A percentile compares a stretch with the other conserved stretches of the same genome.
These are phyloP conservation scores for Metschnikowia shivogae DNA, from an alignment of 805 yeast genomes.

Conservation along the genomic window DNA sequence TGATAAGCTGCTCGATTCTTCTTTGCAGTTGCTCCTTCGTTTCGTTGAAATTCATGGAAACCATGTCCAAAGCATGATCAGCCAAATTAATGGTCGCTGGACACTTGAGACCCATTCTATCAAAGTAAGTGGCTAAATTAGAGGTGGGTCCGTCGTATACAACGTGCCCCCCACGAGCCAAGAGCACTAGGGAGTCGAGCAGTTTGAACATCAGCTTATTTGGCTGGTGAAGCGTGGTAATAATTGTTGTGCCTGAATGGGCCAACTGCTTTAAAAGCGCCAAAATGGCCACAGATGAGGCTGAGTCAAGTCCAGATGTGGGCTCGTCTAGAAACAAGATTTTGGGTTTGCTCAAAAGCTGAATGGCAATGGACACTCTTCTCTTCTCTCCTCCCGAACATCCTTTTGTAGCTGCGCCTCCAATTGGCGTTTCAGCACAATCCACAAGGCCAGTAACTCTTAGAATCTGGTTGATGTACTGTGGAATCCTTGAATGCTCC, in stretches of 20 bases:
- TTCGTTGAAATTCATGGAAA: conserved; percentile 43
- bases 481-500: conserved; percentile 38
- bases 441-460: conserved; percentile 64
- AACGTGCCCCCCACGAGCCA: conserved; percentile 70
- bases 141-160: conserved; percentile 60
- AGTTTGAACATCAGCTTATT: conserved; percentile 57
- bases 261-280: conserved; percentile 56
- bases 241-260: conserved; percentile 61
- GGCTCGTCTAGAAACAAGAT: conserved; percentile 80
- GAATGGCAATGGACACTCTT: conserved; percentile 78
- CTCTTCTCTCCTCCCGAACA: conserved; percentile 62
- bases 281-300: conserved; percentile 68
- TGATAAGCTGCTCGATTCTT: conserved; percentile 25
- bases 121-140: conserved; percentile 46
- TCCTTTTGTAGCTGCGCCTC: conserved; percentile 36
- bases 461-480: conserved; percentile 54
- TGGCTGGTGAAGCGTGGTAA: conserved; percentile 82
- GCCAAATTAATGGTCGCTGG: conserved; percentile 67
- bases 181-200: conserved; percentile 68
- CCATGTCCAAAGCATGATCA: conserved; percentile 66
- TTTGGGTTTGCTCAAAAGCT: conserved; percentile 66
- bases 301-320: conserved; percentile 81
- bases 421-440: conserved; percentile 66
- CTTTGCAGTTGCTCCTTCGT: conserved; percentile 17
- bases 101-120: conserved; percentile 46